Base-by-base conservation (phyloP, 352 stramenopile species). In the Pythium phragmitis region DNA sequence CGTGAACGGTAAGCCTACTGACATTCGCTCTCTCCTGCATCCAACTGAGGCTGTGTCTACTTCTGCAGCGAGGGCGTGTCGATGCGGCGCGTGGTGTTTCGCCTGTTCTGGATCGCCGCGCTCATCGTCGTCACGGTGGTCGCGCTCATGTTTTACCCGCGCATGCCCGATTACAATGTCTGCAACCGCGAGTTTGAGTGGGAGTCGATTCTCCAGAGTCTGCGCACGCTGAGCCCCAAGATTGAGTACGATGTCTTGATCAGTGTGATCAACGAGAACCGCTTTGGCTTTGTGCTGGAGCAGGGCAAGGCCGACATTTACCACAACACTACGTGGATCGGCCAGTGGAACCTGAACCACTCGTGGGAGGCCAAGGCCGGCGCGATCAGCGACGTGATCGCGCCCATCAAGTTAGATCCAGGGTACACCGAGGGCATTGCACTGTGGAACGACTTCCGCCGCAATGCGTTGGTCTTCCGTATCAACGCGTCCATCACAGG, bases 181-280 rank as follows among this genome's bases (percentile, higher is more conserved):
- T 96, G 87, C 79, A 96, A 96, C 45, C 87, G 86, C 16, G 72
- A 94, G 66, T 96, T 96, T 64, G 85, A 96, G 48, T 96, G 87
- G 87, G 83, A 89, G 47, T 96, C 87, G 9, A 92, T 94, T 63
- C 62, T 96, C 14, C 74, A 86, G 55, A 96, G 87, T 47, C 70
- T 96, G 45, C 68, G 76, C 47, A 85, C 74, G 39, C 51, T 94
- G 7, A 74, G 89, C 39, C 87, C 87, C 0, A 92, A 91, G 63
- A 89, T 96, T 49, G 70, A 94, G 60, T 96, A 96, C 41, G 74
- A 96, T 51, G 80, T 96, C 49, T 63, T 96, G 48, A 86, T 92
- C 62, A 96, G 87, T 37, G 83, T 92, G 30, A 88, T 93, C 62
- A 96, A 96, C 64, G 87, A 96, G 68, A 96, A 96, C 67, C 83